phyloP scores from a whole-genome alignment of 2,329 filamentous ascomycete species.

The Xylariaceae sp. region DNA sequence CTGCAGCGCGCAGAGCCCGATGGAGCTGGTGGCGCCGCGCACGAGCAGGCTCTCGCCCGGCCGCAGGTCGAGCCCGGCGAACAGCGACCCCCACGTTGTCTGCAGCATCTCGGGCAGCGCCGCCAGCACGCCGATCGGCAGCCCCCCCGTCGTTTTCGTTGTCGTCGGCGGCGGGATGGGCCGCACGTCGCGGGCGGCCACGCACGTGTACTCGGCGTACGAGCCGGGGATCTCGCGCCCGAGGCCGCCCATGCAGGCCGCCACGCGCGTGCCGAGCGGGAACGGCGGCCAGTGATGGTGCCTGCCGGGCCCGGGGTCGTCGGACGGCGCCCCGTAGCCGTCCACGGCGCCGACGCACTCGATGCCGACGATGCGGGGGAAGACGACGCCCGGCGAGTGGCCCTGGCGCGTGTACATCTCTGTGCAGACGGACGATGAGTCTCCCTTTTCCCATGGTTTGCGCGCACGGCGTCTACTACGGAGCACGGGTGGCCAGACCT shows the following conservation, averaged over 20 bases:
- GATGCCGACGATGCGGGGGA: slow-evolving; percentile 38
- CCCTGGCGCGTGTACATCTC: slow-evolving; percentile 40
- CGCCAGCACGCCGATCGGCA: slow-evolving; percentile 27
- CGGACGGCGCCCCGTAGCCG: slow-evolving; percentile 17
- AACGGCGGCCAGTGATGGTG: no score
- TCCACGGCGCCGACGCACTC: slow-evolving; percentile 36
- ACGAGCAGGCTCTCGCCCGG: slow-evolving; percentile 36
- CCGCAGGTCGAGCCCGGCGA: slow-evolving; percentile 29
- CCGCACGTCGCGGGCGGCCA: slow-evolving; percentile 32
- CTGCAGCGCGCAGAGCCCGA: slow-evolving; percentile 37
- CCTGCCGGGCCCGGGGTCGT: no score
- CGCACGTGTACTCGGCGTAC: slow-evolving; percentile 41
- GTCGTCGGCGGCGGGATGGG: slow-evolving; percentile 19
- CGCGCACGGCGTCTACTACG: no score
- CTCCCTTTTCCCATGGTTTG: no score
- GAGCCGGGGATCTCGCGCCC: slow-evolving; percentile 38
- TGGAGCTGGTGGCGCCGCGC: slow-evolving; percentile 39
- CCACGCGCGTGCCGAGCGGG: slow-evolving; percentile 31
- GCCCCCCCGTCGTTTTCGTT: no score
- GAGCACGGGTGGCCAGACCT: slow-evolving; percentile 3
- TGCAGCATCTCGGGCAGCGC: slow-evolving; percentile 44
- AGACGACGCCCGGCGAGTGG: slow-evolving; percentile 29
- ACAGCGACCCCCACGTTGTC: slow-evolving; percentile 38
- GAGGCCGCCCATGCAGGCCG: slow-evolving; percentile 42
- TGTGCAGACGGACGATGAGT: slow-evolving; percentile 11